phyloP scores from a whole-genome alignment of 2,329 filamentous ascomycete genomes.

The Periconia sp. region DNA sequence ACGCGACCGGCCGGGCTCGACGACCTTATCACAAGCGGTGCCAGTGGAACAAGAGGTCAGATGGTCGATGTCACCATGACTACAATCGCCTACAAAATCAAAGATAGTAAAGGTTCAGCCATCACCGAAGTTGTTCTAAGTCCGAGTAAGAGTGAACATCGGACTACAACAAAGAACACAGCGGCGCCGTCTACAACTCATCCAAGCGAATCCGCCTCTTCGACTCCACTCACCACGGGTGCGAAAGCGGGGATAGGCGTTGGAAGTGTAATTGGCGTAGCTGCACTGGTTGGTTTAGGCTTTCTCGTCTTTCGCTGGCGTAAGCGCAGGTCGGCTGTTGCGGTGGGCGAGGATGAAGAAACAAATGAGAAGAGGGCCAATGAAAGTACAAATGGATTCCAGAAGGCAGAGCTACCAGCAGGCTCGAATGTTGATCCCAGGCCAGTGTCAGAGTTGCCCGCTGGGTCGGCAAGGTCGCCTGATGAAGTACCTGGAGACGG shows the following conservation, averaged over 20 bases:
- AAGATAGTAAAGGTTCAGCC: slow-evolving; percentile 12
- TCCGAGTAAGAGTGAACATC: slow-evolving; percentile 11
- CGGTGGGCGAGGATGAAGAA: too few relatives aligned
- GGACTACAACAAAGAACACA: background rate
- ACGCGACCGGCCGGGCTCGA: slow-evolving; percentile 14
- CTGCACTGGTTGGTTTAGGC: background rate
- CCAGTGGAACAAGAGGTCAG: slow-evolving; percentile 11
- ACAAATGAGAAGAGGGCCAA: background rate
- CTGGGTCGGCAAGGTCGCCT: background rate
- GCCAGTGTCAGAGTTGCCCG: background rate
- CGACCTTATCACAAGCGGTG: slow-evolving; percentile 16
- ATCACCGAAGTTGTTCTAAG: slow-evolving; percentile 6
- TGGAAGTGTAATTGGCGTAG: background rate
- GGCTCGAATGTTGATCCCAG: background rate
- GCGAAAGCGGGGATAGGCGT: slow-evolving; percentile 14
- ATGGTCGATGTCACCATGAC: slow-evolving; percentile 22
- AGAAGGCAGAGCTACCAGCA: background rate
- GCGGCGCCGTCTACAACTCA: background rate
- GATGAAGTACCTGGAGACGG: background rate
- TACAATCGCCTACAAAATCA: slow-evolving; percentile 9
- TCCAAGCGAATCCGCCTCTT: too few relatives aligned
- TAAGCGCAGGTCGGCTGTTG: background rate
- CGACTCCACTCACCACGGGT: slow-evolving; percentile 2
- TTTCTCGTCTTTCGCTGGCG: background rate
- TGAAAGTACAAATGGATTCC: background rate